Conservation (phyloP, 2,329 filamentous ascomycete species). For the Aspergillus neoniger region DNA sequence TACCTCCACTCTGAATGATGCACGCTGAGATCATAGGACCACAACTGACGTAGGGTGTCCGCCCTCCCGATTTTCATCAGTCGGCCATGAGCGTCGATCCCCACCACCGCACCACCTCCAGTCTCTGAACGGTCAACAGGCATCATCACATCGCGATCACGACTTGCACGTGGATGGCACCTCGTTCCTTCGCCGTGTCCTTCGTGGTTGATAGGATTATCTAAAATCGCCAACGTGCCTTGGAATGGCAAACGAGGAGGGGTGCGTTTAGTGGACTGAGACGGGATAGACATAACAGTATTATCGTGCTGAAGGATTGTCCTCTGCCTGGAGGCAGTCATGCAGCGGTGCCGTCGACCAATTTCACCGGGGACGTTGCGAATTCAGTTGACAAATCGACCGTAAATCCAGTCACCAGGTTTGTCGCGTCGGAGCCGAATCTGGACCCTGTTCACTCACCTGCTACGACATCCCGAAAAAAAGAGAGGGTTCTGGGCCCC, state of each 20-base stretch:
- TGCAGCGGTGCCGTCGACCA: background rate
- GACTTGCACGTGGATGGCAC: slow-evolving; percentile 9
- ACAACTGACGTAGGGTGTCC: slow-evolving; percentile 21
- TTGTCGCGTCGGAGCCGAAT: slow-evolving; percentile 8
- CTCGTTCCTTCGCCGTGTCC: background rate
- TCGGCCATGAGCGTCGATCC: slow-evolving; percentile 13
- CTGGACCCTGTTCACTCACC: slow-evolving; percentile 13
- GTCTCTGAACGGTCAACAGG: slow-evolving; percentile 4
- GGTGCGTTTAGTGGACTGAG: background rate
- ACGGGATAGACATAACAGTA: background rate
- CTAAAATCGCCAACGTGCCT: background rate
- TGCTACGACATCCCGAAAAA: slow-evolving; percentile 5
- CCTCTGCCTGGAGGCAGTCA: background rate
- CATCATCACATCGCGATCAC: background rate
- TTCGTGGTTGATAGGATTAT: background rate
- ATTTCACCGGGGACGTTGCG: background rate
- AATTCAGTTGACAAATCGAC: background rate
- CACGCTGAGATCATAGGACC: slow-evolving; percentile 27
- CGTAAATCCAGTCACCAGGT: slow-evolving; percentile 13
- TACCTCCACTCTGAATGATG: slow-evolving; percentile 18
- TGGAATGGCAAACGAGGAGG: background rate
- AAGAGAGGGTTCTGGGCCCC: slow-evolving; percentile 7
- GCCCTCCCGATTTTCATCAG: slow-evolving; percentile 7
- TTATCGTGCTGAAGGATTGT: background rate
- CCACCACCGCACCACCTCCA: slow-evolving; percentile 10